Conservation (phyloP, 768 basidiomycete genomes). For the Amanita phalloides region DNA sequence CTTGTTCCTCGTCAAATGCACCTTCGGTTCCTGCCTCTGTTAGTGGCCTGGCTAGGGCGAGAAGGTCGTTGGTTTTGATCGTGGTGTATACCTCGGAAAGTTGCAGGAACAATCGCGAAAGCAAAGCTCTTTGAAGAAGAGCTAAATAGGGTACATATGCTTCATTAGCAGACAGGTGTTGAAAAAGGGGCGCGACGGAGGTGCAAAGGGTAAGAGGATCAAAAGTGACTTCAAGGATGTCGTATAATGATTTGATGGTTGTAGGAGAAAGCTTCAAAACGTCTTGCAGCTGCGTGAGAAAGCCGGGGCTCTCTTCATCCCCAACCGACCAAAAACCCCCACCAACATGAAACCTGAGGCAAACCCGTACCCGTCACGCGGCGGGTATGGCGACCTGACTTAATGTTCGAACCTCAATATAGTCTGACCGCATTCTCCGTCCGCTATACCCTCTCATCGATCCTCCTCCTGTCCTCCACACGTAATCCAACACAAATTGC, state of each 20-base stretch:
- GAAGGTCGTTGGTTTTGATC: conserved; percentile 70
- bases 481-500: no score
- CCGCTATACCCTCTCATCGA: no score
- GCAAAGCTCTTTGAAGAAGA: conserved; percentile 84
- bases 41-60: conserved; percentile 71
- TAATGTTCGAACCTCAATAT: no score
- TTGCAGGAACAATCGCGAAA: conserved; percentile 84
- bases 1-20: conserved; percentile 61
- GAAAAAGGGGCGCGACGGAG: conserved; percentile 69
- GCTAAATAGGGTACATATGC: conserved; percentile 75
- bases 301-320: neutral
- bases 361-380: no score
- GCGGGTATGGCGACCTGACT: no score
- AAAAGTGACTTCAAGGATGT: conserved; percentile 85
- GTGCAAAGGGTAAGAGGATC: conserved; percentile 83
- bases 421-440: no score
- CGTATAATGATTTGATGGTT: conserved; percentile 69
- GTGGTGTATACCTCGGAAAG: conserved; percentile 89
- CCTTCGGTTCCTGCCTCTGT: conserved; percentile 39
- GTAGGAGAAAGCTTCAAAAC: conserved; percentile 72
- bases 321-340: no score
- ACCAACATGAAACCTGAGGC: no score
- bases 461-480: no score
- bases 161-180: conserved; percentile 39
- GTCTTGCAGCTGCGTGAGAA: conserved; percentile 32